phyloP scores from a whole-genome alignment of 1,284 basidiomycete species.

The Rhodotorula sp. region DNA sequence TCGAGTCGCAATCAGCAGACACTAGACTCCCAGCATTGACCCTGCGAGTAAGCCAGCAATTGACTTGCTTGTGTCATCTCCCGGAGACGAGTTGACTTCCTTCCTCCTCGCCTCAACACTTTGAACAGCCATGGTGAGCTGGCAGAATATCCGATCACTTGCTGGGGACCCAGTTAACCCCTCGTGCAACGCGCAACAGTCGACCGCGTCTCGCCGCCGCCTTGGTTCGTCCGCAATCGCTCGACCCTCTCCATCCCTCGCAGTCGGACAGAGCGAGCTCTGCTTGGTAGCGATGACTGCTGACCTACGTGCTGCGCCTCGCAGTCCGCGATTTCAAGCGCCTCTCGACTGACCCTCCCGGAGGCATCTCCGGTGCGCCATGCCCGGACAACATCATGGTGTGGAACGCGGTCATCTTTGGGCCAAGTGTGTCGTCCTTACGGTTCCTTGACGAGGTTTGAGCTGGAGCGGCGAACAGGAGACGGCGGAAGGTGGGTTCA shows the following conservation, averaged over 20 bases:
- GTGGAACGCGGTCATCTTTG: conserved; percentile 99
- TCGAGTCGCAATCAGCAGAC: not conserved
- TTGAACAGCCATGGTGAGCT: no score
- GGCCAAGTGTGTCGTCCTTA: conserved; percentile 67
- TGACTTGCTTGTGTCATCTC: not conserved
- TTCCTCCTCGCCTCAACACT: not conserved
- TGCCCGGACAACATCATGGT: conserved; percentile 98
- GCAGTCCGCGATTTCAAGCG: conserved; percentile 87
- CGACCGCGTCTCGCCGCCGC: conserved; percentile 35
- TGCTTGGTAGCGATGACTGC: no score
- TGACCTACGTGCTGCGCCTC: not conserved
- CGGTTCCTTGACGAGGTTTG: not conserved
- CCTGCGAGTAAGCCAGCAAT: not conserved
- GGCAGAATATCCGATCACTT: not conserved
- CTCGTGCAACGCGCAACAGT: not conserved
- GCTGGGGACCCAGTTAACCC: not conserved
- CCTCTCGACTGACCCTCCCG: conserved; percentile 87
- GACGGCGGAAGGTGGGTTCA: not conserved
- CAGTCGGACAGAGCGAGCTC: no score
- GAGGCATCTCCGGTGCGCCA: conserved; percentile 93
- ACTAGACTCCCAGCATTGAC: not conserved
- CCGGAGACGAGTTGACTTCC: not conserved
- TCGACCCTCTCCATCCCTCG: not conserved
- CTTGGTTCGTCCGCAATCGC: conserved; percentile 17
- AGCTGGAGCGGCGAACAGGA: not conserved